Evolutionary conservation across 768 basidiomycete genomes (phyloP).

Genomic region (Leccinellum luteum): DNA sequence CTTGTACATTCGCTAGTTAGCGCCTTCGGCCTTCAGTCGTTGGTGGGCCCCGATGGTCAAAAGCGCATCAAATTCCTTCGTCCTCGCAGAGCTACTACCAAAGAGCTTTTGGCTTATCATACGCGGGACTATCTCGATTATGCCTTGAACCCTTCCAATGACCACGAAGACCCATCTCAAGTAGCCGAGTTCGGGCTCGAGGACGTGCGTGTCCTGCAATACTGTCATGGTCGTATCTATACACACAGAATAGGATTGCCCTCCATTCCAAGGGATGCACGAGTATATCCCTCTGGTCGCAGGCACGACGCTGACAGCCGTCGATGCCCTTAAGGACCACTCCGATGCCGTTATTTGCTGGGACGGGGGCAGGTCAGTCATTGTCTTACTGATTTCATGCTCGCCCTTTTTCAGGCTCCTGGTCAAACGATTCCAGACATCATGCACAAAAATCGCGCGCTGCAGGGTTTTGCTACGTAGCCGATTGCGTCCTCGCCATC

Average conservation of each 20-base stretch:
- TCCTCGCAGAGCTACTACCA: constrained; percentile 51
- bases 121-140: constrained; percentile 66
- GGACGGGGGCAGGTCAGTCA: constrained; percentile 81
- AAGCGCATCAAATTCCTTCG: constrained; percentile 44
- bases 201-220: constrained; percentile 41
- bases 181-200: constrained; percentile 53
- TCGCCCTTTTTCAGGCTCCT: not conserved
- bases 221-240: not conserved
- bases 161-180: constrained; percentile 21
- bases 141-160: constrained; percentile 39
- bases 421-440: constrained; percentile 47
- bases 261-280: constrained; percentile 65
- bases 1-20: constrained; percentile 64
- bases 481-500: constrained; percentile 82
- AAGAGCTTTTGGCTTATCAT: constrained; percentile 67
- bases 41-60: constrained; percentile 20
- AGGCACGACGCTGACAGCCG: constrained; percentile 77
- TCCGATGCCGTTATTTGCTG: constrained; percentile 72
- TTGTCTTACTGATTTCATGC: not conserved
- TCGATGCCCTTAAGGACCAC: constrained; percentile 50
- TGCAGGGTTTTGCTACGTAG: constrained; percentile 93
- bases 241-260: constrained; percentile 64
- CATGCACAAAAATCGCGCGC: constrained; percentile 79
- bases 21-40: constrained; percentile 47
- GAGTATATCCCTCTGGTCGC: constrained; percentile 72